A percentile compares a stretch with the other conserved stretches of the same genome.
Conservation (phyloP, 352 stramenopile species). For the Globisporangium irregulare region DNA sequence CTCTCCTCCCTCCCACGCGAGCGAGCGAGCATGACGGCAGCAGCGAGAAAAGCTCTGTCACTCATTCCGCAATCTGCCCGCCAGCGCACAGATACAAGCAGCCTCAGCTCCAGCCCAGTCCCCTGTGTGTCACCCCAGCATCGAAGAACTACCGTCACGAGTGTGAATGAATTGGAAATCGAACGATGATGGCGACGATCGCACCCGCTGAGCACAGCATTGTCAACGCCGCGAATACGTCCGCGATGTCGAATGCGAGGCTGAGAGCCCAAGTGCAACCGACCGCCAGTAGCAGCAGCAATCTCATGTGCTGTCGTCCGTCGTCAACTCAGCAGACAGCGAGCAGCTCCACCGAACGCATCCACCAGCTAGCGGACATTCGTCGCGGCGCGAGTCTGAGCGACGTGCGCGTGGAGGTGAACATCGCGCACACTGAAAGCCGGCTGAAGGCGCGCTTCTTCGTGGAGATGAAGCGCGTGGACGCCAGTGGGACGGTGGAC, state of each 20-base stretch:
- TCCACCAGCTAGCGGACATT: constrained; percentile 50
- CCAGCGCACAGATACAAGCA: background rate
- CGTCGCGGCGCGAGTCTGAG: constrained; percentile 49
- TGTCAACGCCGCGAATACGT: background rate
- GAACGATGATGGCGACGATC: background rate
- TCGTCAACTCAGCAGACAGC: background rate
- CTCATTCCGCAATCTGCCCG: constrained; percentile 4
- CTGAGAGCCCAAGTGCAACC: background rate
- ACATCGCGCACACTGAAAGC: constrained; percentile 46
- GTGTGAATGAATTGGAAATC: constrained; percentile 1
- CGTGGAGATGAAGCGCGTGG: constrained; percentile 39
- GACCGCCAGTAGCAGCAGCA: background rate
- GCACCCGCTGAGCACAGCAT: background rate
- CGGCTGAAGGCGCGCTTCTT: constrained; percentile 49
- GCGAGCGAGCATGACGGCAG: background rate
- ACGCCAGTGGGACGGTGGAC: constrained; percentile 7
- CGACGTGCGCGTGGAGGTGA: constrained; percentile 44
- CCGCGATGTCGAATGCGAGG: background rate
- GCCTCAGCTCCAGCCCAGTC: background rate
- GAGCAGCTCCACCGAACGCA: constrained; percentile 19
- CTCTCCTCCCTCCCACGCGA: background rate
- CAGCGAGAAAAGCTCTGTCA: background rate
- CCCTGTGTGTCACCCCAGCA: background rate
- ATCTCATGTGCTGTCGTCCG: background rate
- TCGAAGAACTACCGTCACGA: background rate